Base-by-base conservation (phyloP, 768 basidiomycete genomes). In the Phlebiopsis flavidoalba region DNA sequence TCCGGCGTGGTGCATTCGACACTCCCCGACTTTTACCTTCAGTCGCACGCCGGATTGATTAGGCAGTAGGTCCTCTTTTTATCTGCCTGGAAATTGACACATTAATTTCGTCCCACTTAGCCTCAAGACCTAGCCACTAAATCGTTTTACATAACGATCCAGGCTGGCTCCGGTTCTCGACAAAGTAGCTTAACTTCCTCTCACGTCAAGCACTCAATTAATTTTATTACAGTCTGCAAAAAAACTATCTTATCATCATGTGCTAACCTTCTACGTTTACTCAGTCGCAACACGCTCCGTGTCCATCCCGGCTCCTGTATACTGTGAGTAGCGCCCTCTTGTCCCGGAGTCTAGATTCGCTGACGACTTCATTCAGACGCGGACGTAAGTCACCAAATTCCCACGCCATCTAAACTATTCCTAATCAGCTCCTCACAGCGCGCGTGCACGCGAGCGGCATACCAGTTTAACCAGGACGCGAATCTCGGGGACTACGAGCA, bases 261-360 rank as follows among this genome's bases (percentile, higher is more conserved):
- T 86, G 84, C 57, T 78, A 85, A n/a, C n/a, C 54, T 67, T 76
- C 0, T 85, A n/a, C n/a, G n/a, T n/a, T n/a, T n/a, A 84, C 51
- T 81, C 80, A 1, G 75, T 82, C 7, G 78, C 83, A 1, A 86
- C 83, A 0, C 75, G 82, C 5, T 78, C 81, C 0, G 83, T 86
- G 0, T 83, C 82, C 0, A 83, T 85, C 11, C 84, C 84, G 0
- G 82, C 84, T 0, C 84, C 84, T 0, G 83, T 86, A 0, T 86
- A 85, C 60, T 86, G 82, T 84, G 63, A 70, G 82, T 73, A 12
- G 40, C 11, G 21, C 33, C 46, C 19, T 8, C 14, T n/a, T 17
- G 17, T n/a, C 35, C 14, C 37, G 14, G 17, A 19, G 24, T 5
- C 1, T 50, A 21, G 50, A 61, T 3, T 58, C 40, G 31, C 40